These are phyloP conservation scores for Ophiostoma perfectum DNA, from an alignment of 2,329 filamentous ascomycete genomes.

Conservation along the genomic window DNA sequence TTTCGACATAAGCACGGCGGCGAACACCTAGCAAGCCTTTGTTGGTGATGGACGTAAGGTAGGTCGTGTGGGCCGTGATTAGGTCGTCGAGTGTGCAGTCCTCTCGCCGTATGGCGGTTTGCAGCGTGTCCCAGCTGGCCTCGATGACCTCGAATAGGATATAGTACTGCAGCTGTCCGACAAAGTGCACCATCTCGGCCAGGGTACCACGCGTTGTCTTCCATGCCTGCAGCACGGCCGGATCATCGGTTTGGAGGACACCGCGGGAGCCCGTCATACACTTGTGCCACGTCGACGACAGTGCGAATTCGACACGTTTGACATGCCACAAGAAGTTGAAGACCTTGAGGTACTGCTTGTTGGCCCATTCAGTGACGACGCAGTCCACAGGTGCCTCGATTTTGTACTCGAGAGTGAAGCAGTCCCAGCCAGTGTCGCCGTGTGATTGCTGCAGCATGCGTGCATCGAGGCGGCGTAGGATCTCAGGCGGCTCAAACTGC, in stretches of 20 bases:
- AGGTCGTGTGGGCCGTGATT: slow-evolving; percentile 83
- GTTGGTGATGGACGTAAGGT: slow-evolving; percentile 89
- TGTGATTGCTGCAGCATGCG: slow-evolving; percentile 95
- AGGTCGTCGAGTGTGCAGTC: slow-evolving; percentile 91
- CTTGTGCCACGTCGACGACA: slow-evolving; percentile 85
- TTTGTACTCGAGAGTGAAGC: slow-evolving; percentile 98
- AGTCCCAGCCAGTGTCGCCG: slow-evolving; percentile 97
- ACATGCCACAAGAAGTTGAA: slow-evolving; percentile 99
- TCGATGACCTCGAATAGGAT: slow-evolving; percentile 99
- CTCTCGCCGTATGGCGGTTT: slow-evolving; percentile 70
- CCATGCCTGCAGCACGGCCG: slow-evolving; percentile 71
- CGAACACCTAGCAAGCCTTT: slow-evolving; percentile 85
- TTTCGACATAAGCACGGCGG: slow-evolving; percentile 39
- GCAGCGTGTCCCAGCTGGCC: slow-evolving; percentile 86
- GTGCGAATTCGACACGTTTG: slow-evolving; percentile 92
- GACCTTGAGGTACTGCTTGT: slow-evolving; percentile 93
- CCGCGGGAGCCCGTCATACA: slow-evolving; percentile 93
- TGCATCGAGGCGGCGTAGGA: slow-evolving; percentile 86
- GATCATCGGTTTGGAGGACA: slow-evolving; percentile 72
- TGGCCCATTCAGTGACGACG: slow-evolving; percentile 92
- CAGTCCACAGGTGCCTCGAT: slow-evolving; percentile 95
- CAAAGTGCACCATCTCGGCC: slow-evolving; percentile 97
- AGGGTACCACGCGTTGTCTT: slow-evolving; percentile 82
- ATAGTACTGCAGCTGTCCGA: slow-evolving; percentile 96
- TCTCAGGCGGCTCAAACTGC: slow-evolving; percentile 88